Base-by-base conservation (phyloP, 208 protist genomes). In the Leishmania aethiopica region DNA sequence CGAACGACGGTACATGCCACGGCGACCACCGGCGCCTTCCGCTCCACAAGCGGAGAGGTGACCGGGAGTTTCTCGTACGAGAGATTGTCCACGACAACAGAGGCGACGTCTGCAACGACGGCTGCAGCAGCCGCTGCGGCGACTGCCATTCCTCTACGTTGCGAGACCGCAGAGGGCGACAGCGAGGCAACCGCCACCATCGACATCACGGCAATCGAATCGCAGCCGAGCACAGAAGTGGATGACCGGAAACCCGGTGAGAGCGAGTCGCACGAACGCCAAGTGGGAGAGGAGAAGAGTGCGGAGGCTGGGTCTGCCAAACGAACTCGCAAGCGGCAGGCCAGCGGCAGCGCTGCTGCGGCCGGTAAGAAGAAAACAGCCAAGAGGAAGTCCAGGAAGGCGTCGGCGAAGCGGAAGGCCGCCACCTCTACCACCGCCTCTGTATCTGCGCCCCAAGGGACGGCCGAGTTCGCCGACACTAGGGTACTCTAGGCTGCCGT, bases 371-470 rank as follows among this genome's bases (percentile, higher is more conserved):
- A 80, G 73, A 84, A 80, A 74, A 78, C n/a, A 7, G 71, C 35
- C 22, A 86, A 80, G 78, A 85, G 73, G 62, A 88, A 81, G 81
- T 55, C 40, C 15, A 88, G 73, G 66, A 84, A 76, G 77, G 57
- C 62, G 60, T 59, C 62, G 51, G 22, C 62, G 53, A 78, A 79
- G 82, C 77, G 78, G 40, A 80, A 77, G 81, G 28, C 77, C 4
- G 3, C 72, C 40, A n/a, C 72, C 7, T 25, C 78, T 22, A 53
- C 51, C 32, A 13, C 49, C 11, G 67, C 78, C 8, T 60, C 45
- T 40, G 42, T 53, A 35, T 74, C 70, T 3, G 45, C 35, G 45
- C 17, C 70, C 45, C 22, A 19, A 47, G 10, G 47, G 55, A 17
- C 10, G 45, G 1, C 28, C 22, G 70, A 74, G 11, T 64, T 8